Base-by-base conservation (phyloP, 805 yeast species). In the Monosporozyma siamensis region DNA sequence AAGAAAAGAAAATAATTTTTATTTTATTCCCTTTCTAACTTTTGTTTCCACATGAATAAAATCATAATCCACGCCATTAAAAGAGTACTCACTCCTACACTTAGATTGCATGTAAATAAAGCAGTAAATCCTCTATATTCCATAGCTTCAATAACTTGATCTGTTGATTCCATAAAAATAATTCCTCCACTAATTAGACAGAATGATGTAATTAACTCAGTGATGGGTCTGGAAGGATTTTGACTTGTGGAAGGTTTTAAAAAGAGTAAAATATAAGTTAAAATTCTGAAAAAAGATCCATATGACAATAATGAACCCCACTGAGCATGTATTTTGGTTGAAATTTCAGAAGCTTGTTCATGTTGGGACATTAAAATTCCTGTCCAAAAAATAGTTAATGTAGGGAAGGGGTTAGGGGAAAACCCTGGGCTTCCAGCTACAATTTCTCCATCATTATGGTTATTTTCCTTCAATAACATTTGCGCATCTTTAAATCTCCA, bases 301-400 rank as follows among this genome's bases (percentile, higher is more conserved):
- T 76, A 74, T n/a, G 89, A 74, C 44, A 92, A 70, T 55, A 92
- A 64, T 44, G 74, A 71, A 6, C 98, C 98, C 98, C 98, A 92
- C 64, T 88, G 97, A 42, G 74, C 67, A 61, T 92, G 98, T 48
- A 92, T 75, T 14, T 64, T 68, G 2, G 97, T 87, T 2, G 96
- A 80, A 25, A 82, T 71, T 42, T 60, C 68, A 1, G 92, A 80
- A 5, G 89, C 83, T 64, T 92, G 98, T 31, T 78, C 79, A 64
- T 92, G 98, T 62, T 82, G 86, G 1, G 97, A 88, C 98, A 92
- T 92, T 48, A 92, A 70, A 11, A 82, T 72, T 23, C 98, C 98
- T 1, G 97, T 92, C 95, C 96, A 92, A 66, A 85, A 92, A 26
- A 92, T 84, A 2, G 94, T 87, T 50, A 92, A 75, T 1, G 85